A percentile compares a stretch with the other conserved stretches of the same genome.
Evolutionary conservation across 805 yeast species (phyloP).

Genomic region (Lipomyces starkeyi): DNA sequence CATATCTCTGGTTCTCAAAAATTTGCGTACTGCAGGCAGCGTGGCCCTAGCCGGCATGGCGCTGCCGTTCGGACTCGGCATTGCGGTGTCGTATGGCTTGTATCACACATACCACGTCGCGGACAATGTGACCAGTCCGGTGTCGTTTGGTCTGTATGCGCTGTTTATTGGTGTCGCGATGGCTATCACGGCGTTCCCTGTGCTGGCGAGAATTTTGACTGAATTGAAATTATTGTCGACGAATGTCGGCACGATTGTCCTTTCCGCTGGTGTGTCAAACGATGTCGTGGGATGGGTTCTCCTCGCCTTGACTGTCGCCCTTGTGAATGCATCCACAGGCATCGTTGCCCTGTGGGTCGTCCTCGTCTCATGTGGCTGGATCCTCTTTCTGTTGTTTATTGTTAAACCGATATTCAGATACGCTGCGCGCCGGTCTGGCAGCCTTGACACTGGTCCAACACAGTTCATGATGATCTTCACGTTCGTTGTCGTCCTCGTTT

Average conservation of each 20-base stretch:
- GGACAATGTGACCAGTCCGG: constrained; percentile 44
- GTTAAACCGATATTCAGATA: constrained; percentile 57
- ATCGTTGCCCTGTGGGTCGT: constrained; percentile 72
- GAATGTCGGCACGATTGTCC: constrained; percentile 60
- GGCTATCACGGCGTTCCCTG: constrained; percentile 87
- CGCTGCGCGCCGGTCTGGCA: constrained; percentile 56
- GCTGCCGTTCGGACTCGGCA: constrained; percentile 80
- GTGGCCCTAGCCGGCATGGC: constrained; percentile 78
- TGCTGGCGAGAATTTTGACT: constrained; percentile 75
- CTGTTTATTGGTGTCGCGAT: constrained; percentile 83
- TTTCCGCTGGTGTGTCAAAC: constrained; percentile 82
- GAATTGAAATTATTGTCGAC: constrained; percentile 63
- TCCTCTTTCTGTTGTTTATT: constrained; percentile 63
- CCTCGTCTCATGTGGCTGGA: constrained; percentile 69
- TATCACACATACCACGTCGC: constrained; percentile 53
- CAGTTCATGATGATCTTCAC: constrained; percentile 70
- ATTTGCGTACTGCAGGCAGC: constrained; percentile 63
- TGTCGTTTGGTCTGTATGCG: constrained; percentile 74
- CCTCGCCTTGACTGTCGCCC: constrained; percentile 74
- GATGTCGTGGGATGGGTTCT: constrained; percentile 84
- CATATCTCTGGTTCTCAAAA: constrained; percentile 63
- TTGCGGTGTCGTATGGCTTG: constrained; percentile 70
- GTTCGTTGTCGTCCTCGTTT: constrained; percentile 61
- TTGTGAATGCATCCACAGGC: constrained; percentile 74
- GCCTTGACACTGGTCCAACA: constrained; percentile 59